phyloP scores from a whole-genome alignment of 2,329 filamentous ascomycete species.

The Aureobasidium sp. region DNA sequence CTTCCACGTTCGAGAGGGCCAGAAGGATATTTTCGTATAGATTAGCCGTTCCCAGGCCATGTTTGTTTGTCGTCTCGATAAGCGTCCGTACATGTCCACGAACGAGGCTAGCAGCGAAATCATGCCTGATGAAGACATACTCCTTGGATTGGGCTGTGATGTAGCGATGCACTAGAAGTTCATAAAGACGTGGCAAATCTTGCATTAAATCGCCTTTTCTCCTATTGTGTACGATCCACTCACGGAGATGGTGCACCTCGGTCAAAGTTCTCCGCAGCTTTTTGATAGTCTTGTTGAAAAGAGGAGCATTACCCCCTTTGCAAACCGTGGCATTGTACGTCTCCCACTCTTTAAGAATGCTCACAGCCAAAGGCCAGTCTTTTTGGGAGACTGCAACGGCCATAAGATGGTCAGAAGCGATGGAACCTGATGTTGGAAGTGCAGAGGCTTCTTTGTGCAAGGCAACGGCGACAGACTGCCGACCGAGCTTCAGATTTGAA shows the following conservation, averaged over 20 bases:
- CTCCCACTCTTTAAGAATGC: constrained; percentile 21
- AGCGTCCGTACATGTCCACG: not conserved
- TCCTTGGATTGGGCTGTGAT: not conserved
- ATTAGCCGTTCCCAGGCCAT: not conserved
- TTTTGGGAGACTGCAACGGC: constrained; percentile 8
- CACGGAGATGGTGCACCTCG: not conserved
- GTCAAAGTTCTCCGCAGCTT: not conserved
- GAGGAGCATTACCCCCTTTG: too few species aligned
- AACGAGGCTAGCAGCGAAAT: not conserved
- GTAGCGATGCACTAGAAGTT: not conserved
- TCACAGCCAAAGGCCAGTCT: constrained; percentile 31
- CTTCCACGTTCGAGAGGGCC: not conserved
- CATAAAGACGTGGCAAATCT: not conserved
- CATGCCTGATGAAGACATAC: not conserved
- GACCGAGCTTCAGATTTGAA: constrained; percentile 38
- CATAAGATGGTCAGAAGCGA: constrained; percentile 14
- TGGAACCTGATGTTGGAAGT: constrained; percentile 10
- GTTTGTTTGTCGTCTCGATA: not conserved
- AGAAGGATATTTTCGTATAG: not conserved
- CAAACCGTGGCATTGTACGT: not conserved
- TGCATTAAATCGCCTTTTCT: not conserved
- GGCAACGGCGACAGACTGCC: constrained; percentile 31
- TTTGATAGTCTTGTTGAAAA: not conserved
- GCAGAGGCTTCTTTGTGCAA: constrained; percentile 37
- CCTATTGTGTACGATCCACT: not conserved